These are phyloP conservation scores for Glycine tomentella DNA, from an alignment of 306 rosid species.

Conservation along the genomic window DNA sequence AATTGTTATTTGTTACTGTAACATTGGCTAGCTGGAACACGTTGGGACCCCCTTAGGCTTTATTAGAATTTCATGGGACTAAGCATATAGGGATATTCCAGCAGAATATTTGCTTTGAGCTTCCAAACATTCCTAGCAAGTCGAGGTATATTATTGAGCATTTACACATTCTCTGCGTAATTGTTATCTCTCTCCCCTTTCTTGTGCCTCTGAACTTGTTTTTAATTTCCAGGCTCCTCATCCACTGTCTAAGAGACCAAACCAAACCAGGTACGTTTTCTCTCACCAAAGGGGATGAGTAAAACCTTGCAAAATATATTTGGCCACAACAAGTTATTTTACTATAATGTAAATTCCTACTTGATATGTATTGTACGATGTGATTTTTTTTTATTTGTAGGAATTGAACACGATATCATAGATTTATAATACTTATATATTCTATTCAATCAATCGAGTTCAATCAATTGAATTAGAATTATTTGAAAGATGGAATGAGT, in stretches of 20 bases:
- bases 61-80: not conserved
- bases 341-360: not conserved
- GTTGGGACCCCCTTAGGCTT: slow-evolving; percentile 9
- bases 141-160: slow-evolving; percentile 38
- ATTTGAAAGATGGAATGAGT: not conserved
- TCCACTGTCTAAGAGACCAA: not conserved
- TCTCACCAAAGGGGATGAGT: not conserved
- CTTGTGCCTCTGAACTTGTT: slow-evolving; percentile 7
- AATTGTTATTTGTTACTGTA: not conserved
- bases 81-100: slow-evolving; percentile 43
- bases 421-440: too few species aligned
- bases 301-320: not conserved
- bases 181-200: not conserved
- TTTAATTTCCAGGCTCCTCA: not conserved
- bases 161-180: slow-evolving; percentile 10
- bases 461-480: too few species aligned
- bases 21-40: not conserved
- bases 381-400: too few species aligned
- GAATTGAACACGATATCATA: too few species aligned
- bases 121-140: not conserved
- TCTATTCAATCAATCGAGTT: too few species aligned
- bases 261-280: slow-evolving; percentile 22
- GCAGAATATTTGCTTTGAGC: slow-evolving; percentile 31
- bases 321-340: not conserved
- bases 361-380: too few species aligned